Percentiles rank a stretch among this genome's conserved stretches.
Evolutionary conservation across 768 basidiomycete genomes (phyloP).

Genomic region (Fistulinella prunicolor): DNA sequence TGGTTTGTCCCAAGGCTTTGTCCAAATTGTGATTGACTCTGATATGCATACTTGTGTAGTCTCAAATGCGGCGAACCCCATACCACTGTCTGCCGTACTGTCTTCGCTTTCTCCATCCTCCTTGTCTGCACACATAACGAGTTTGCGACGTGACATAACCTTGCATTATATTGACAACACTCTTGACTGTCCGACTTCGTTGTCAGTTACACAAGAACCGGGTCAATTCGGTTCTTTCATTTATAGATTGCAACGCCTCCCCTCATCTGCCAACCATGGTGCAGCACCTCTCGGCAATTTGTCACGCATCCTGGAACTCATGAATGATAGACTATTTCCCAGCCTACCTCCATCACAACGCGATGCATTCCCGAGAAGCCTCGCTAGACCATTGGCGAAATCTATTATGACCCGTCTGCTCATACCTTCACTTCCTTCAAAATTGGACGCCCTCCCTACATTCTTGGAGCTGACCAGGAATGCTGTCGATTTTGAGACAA

Average conservation of each 20-base stretch:
- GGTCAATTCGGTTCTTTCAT: slow-evolving; percentile 34
- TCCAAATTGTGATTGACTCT: background rate
- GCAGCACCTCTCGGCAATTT: slow-evolving; percentile 50
- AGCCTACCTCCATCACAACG: slow-evolving; percentile 48
- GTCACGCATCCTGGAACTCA: slow-evolving; percentile 57
- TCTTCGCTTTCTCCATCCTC: slow-evolving; percentile 55
- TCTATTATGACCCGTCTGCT: slow-evolving; percentile 67
- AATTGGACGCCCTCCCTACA: slow-evolving; percentile 52
- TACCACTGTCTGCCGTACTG: slow-evolving; percentile 55
- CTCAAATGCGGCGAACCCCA: slow-evolving; percentile 47
- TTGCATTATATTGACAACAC: slow-evolving; percentile 57
- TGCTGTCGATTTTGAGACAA: slow-evolving; percentile 68
- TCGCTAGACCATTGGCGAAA: slow-evolving; percentile 58
- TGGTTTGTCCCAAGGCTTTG: slow-evolving; percentile 39
- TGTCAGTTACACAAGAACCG: slow-evolving; percentile 37
- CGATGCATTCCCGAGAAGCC: slow-evolving; percentile 48
- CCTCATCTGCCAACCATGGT: slow-evolving; percentile 39
- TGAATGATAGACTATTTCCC: slow-evolving; percentile 55
- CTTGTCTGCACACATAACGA: slow-evolving; percentile 53
- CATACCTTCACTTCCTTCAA: slow-evolving; percentile 65
- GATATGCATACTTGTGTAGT: slow-evolving; percentile 39
- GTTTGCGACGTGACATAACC: slow-evolving; percentile 63
- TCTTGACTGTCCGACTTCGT: slow-evolving; percentile 49
- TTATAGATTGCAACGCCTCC: slow-evolving; percentile 47
- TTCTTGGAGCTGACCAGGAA: slow-evolving; percentile 57